These are phyloP conservation scores for Pseudogymnoascus sp. DNA, from an alignment of 2,329 filamentous ascomycete species.

Conservation along the genomic window DNA sequence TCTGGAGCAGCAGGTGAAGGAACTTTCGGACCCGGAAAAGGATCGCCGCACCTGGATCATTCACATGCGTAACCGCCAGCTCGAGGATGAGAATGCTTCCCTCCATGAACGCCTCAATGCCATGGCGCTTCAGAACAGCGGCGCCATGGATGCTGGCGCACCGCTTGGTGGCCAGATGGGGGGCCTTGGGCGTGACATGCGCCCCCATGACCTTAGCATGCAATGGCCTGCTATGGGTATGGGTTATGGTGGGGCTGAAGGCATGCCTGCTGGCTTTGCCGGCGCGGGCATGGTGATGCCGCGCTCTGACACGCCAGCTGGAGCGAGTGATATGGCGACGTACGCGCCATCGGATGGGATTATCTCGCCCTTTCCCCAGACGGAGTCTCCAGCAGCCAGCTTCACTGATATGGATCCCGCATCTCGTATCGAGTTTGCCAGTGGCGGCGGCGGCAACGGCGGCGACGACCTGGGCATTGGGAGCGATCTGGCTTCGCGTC, in stretches of 20 bases:
- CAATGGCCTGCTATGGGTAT: background rate
- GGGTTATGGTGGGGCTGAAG: background rate
- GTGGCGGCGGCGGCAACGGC: background rate
- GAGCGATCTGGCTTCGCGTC: background rate
- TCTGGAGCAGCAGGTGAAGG: conserved; percentile 65
- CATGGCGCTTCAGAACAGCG: background rate
- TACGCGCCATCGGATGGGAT: background rate
- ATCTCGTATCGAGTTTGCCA: background rate
- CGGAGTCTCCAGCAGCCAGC: background rate
- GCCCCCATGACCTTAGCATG: background rate
- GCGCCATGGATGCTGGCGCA: background rate
- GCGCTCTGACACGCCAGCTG: background rate
- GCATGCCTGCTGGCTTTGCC: background rate
- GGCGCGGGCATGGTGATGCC: background rate
- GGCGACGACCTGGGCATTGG: background rate
- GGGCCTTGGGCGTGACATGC: background rate
- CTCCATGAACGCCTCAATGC: background rate
- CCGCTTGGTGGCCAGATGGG: background rate
- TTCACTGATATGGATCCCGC: background rate
- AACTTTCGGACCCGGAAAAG: conserved; percentile 42
- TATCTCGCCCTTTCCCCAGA: background rate
- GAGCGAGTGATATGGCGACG: background rate
- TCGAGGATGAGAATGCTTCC: background rate
- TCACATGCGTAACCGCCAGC: background rate
- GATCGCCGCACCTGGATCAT: background rate